Evolutionary conservation across 352 stramenopile species (phyloP).

Genomic region (Phytopythium montanum): DNA sequence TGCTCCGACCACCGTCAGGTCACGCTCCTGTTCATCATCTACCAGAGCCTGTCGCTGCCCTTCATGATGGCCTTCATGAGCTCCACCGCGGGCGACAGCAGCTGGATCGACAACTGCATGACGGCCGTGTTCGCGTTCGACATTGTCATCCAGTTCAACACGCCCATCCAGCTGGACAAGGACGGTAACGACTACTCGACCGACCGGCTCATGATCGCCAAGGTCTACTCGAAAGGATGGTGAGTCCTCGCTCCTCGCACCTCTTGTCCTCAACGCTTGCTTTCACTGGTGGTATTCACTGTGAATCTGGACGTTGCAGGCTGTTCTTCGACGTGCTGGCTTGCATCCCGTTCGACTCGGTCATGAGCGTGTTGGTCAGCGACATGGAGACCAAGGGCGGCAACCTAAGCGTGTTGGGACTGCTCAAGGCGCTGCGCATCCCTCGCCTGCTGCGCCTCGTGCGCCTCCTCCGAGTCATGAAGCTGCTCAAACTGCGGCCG

Average conservation of each 20-base stretch:
- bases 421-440: conserved; percentile 67
- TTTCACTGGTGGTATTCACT: not conserved
- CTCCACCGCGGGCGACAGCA: conserved; percentile 39
- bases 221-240: conserved; percentile 58
- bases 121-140: conserved; percentile 68
- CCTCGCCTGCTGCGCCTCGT: conserved; percentile 68
- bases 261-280: not conserved
- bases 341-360: conserved; percentile 69
- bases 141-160: conserved; percentile 78
- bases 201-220: conserved; percentile 50
- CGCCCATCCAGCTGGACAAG: conserved; percentile 33
- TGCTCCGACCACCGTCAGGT: conserved; percentile 15
- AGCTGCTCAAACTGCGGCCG: conserved; percentile 67
- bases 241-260: conserved; percentile 12
- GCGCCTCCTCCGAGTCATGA: conserved; percentile 59
- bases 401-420: conserved; percentile 59
- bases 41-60: conserved; percentile 72
- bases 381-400: conserved; percentile 24
- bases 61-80: conserved; percentile 56
- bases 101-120: conserved; percentile 46
- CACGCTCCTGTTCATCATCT: conserved; percentile 71
- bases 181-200: conserved; percentile 61
- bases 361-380: conserved; percentile 47
- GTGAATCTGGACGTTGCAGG: conserved; percentile 21
- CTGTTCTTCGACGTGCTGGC: conserved; percentile 77